Base-by-base conservation (phyloP, 1,284 basidiomycete species). In the Tilletia caries region DNA sequence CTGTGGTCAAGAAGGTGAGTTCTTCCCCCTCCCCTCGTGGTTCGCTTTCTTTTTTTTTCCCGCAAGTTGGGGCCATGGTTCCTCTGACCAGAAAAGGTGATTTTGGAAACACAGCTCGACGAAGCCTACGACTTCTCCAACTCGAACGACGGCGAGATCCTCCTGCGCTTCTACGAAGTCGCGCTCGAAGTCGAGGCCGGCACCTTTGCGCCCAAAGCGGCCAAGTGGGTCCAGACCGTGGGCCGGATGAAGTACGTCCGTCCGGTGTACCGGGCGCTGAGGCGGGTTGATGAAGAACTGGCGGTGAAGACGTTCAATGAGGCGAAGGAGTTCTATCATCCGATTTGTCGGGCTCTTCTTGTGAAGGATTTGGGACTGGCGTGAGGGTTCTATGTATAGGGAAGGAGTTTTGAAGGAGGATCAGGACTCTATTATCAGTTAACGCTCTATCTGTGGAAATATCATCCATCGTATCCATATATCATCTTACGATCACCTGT, bases 301-400 rank as follows among this genome's bases (percentile, higher is more conserved):
- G 91, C 94, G 1, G 81, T 79, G 64, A 84, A 88, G 74, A 85
- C 86, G 27, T 93, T 90, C 80, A 77, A 79, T 58, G 85, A 83
- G 58, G 83, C 87, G 71, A 88, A 87, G 80, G 80, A 81, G 12
- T 85, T 86, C 29, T 93, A 81, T 66, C 81, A 82, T 62, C 85
- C 81, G 2, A 82, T 82, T 70, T 80, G 80, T 33, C 79, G 79
- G 12, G 70, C 78, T 8, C 74, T 80, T 72, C 78, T 82, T 32
- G 73, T 76, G 58, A 81, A 78, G 79, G 81, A 62, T 62, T 29
- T 62, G 32, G 33, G 33, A 4, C 58, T 62, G 10, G 29, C 33
- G 27, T 62, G 32, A 62, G 27, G 32, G 32, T n/a, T n/a, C n/a
- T n/a, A n/a, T n/a, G n/a, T n/a, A n/a, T n/a, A n/a, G n/a, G n/a